A percentile compares a stretch with the other conserved stretches of the same genome.
Evolutionary conservation across 192 early-diverging fungal genomes (phyloP).

Genomic region (Dimargaris xerosporica): DNA sequence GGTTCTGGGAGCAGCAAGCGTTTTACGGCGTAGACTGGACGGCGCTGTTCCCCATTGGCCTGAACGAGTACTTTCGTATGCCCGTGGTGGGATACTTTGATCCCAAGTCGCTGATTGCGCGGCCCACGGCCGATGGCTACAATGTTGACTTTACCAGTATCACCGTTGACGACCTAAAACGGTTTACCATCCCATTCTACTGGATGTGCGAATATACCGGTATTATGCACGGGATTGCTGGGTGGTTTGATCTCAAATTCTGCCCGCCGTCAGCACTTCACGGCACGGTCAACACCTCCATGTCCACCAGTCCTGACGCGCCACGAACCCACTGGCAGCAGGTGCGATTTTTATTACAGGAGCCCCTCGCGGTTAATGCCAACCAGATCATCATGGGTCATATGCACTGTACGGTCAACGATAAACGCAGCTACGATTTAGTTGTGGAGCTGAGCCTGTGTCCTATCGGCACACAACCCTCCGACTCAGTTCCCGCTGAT

Average conservation of each 20-base stretch:
- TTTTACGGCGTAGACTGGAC: conserved; percentile 92
- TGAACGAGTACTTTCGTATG: conserved; percentile 64
- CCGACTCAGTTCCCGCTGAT: conserved; percentile 22
- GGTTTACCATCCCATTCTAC: conserved; percentile 70
- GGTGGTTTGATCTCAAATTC: conserved; percentile 93
- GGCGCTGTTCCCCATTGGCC: conserved; percentile 64
- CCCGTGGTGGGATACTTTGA: conserved; percentile 94
- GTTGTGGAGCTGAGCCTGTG: conserved; percentile 40
- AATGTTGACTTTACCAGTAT: conserved; percentile 77
- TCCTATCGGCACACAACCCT: conserved; percentile 20
- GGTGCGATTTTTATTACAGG: conserved; percentile 79
- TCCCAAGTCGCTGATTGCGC: conserved; percentile 47
- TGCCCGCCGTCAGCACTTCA: conserved; percentile 28
- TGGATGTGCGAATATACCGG: conserved; percentile 79
- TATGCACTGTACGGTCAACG: conserved; percentile 76
- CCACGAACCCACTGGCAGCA: conserved; percentile 98
- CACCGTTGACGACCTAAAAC: conserved; percentile 55
- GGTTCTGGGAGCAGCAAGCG: conserved; percentile 69
- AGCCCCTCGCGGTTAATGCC: conserved; percentile 90
- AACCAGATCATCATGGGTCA: conserved; percentile 70
- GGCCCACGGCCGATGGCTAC: conserved; percentile 30
- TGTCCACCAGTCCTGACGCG: conserved; percentile 73
- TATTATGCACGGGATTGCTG: conserved; percentile 82
- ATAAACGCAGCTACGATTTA: conserved; percentile 83
- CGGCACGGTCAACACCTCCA: conserved; percentile 40